phyloP scores from a whole-genome alignment of 139 green algal genomes.

The Ettlia oleoabundans region DNA sequence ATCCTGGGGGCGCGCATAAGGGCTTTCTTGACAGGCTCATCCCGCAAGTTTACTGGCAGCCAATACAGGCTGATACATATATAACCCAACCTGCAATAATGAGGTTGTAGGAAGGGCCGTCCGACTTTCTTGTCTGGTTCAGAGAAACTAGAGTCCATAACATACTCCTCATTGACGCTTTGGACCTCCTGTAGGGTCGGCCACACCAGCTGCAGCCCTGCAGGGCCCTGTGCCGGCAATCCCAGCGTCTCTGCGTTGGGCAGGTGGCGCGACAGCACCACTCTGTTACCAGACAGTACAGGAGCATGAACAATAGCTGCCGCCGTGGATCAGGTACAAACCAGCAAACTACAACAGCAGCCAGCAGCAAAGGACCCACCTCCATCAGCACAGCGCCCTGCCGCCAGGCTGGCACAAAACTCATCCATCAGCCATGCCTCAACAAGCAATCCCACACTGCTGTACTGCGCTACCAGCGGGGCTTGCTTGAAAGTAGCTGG shows the following conservation, averaged over 20 bases:
- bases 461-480: conserved; percentile 73
- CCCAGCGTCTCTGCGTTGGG: conserved; percentile 11
- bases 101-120: conserved; percentile 66
- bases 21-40: too few relatives aligned
- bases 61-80: too few relatives aligned
- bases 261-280: too few relatives aligned
- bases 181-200: conserved; percentile 65
- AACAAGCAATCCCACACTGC: conserved; percentile 69
- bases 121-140: conserved; percentile 65
- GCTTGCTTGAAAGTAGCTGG: conserved; percentile 29
- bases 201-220: conserved; percentile 69
- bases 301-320: too few relatives aligned
- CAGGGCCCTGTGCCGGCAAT: background rate
- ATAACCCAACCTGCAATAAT: conserved; percentile 58
- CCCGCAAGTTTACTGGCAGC: too few relatives aligned
- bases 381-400: conserved; percentile 39
- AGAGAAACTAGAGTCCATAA: conserved; percentile 68
- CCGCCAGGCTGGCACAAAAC: conserved; percentile 60
- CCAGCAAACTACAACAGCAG: background rate
- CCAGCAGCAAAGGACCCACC: background rate
- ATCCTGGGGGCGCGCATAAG: too few relatives aligned
- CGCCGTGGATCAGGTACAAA: too few relatives aligned
- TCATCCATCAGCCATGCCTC: conserved; percentile 72
- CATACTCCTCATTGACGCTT: conserved; percentile 73
- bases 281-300: too few relatives aligned